Base-by-base conservation (phyloP, 2,329 filamentous ascomycete species). In the Penicillium polonicum region DNA sequence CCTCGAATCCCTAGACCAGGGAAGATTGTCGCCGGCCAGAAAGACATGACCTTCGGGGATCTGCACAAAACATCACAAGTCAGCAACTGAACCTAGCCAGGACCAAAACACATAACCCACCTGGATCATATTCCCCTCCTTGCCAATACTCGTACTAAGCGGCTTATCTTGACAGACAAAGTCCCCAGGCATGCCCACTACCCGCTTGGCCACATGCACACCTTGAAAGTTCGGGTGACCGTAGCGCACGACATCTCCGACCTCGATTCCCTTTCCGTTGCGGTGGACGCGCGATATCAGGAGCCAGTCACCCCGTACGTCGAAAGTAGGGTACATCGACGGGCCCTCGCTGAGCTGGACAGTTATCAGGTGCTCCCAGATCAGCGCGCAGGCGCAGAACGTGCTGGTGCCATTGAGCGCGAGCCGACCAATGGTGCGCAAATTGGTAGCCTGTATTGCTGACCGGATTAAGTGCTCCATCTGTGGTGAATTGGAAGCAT, bases 21-120 rank as follows among this genome's bases (percentile, higher is more conserved):
- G 82, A 60, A 96, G 71, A 74, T 97, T 97, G 74, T 99, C 94
- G 3, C 94, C 94, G 3, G 87, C 85, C 7, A 97, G 79, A 85
- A 91, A 97, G 68, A 92, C 95, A 79, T 99, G 94, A 1, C 94
- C 94, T 70, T 89, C 81, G 0, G 94, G 94, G 17, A 99, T 86
- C 90, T 95, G 68, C 9, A 27, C 48, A 44, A 46, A 33, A 33
- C 9, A 23, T 33, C 43, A 44, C 23, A 21, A 39, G 46, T 56
- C 56, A 54, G 54, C 36, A 45, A 57, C 45, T 17, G 36, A 27
- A 31, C 23, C 33, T 23, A 48, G 43, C 52, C 35, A 39, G 48
- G 42, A 54, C 6, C 43, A 46, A 31, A 29, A 55, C 15, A 21
- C 29, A 55, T 2, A 49, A 59, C 71, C 44, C 68, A 90, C 89